Evolutionary conservation across 2,329 filamentous ascomycete species (phyloP), one percentile per base, ranked within the genome.

Genomic region (Curvularia eragrostidis): DNA sequence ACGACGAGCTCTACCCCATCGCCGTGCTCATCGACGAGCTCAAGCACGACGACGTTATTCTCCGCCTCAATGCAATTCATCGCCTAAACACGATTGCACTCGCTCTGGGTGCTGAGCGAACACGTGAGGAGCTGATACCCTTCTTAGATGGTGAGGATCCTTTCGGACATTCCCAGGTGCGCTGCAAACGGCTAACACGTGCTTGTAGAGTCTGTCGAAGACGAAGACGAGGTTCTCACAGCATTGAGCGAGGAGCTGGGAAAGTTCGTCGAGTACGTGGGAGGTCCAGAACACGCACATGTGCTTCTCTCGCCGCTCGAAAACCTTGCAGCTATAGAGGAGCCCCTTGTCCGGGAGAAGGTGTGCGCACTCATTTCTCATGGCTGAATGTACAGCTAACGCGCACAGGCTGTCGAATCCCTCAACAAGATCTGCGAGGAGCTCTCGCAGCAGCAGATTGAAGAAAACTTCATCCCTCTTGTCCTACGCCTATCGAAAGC

Each of bases 1-100:
- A 90, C 80, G 95, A 99, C 83, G 96, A 98, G 89, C 93, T 99
- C 75, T 99, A 98, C 81, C 95, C 95, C 79, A 99, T 99, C 84
- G 95, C 96, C 77, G 95, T 99, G 70, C 89, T 99, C 81, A 99
- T 99, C 81, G 95, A 99, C 81, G 95, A 99, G 87, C 86, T 99
- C 76, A 99, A 99, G 94, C 95, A 99, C 81, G 95, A 99, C 79
- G 96, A 99, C 85, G 95, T 99, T 70, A 87, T 98, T 67, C 89
- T 99, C 77, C 91, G 95, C 79, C 87, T 99, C 80, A 99, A 99
- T 81, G 95, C 95, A 75, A 99, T 99, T 78, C 94, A 96, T 82
- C 91, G 95, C 75, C 89, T 99, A 64, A 97, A 95, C 58, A 99
- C 95, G 64, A 99, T 99, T 82, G 95, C 96, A 75, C 89, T 99